These are phyloP conservation scores for Corylus americana DNA, from an alignment of 306 rosid species.

Conservation along the genomic window DNA sequence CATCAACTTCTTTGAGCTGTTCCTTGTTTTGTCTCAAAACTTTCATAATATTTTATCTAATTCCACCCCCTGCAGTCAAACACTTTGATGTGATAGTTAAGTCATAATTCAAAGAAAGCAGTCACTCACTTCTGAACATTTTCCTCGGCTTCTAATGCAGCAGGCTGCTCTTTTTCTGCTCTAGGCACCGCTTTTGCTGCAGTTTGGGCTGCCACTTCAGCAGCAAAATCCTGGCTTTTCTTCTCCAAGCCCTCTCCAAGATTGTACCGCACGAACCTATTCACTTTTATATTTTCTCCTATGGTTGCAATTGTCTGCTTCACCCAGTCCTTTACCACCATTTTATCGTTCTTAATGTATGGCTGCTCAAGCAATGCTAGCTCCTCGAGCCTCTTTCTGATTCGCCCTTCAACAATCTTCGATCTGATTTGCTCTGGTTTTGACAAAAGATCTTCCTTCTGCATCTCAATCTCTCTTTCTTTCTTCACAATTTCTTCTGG, in stretches of 20 bases:
- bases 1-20: not conserved
- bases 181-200: conserved; percentile 56
- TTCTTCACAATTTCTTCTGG: conserved; percentile 69
- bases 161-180: conserved; percentile 54
- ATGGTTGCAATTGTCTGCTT: conserved; percentile 94
- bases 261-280: conserved; percentile 86
- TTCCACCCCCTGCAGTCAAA: conserved; percentile 5
- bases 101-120: conserved; percentile 14
- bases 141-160: conserved; percentile 56
- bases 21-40: not conserved
- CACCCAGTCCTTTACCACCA: conserved; percentile 79
- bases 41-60: conserved; percentile 15
- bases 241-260: conserved; percentile 99
- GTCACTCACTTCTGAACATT: conserved; percentile 64
- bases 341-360: conserved; percentile 85
- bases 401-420: conserved; percentile 91
- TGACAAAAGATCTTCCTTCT: conserved; percentile 89
- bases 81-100: conserved; percentile 7
- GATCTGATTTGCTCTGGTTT: conserved; percentile 95
- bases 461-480: conserved; percentile 94
- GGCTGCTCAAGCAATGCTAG: conserved; percentile 95
- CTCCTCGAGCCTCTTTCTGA: conserved; percentile 90
- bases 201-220: conserved; percentile 99
- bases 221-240: conserved; percentile 97
- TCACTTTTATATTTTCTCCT: conserved; percentile 95